Conservation (phyloP, 2,329 filamentous ascomycete species). For the Alternaria brassicicola region DNA sequence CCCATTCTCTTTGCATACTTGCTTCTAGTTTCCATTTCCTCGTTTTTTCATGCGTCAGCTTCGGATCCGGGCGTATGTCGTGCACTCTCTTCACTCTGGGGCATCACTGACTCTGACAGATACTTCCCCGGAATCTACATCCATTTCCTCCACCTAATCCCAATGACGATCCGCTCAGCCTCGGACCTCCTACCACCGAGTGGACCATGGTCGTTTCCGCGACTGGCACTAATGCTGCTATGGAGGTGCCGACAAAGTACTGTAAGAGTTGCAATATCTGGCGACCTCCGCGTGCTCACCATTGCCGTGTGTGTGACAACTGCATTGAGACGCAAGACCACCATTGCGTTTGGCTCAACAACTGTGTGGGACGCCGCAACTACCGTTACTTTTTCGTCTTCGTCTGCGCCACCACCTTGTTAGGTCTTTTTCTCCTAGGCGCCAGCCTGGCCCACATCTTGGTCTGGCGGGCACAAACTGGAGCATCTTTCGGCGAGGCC, state of each 20-base stretch:
- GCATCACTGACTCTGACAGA: constrained; percentile 60
- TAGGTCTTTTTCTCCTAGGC: constrained; percentile 76
- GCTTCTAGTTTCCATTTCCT: constrained; percentile 89
- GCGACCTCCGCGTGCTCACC: constrained; percentile 93
- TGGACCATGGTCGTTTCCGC: constrained; percentile 91
- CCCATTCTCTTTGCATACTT: constrained; percentile 90
- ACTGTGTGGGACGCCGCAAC: constrained; percentile 94
- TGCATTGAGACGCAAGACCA: constrained; percentile 97
- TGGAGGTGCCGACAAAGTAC: constrained; percentile 98
- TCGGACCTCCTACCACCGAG: constrained; percentile 86
- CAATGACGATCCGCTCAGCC: constrained; percentile 77
- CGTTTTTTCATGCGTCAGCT: constrained; percentile 89
- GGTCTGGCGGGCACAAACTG: constrained; percentile 68
- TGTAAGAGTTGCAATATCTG: constrained; percentile 98
- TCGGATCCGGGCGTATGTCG: constrained; percentile 89
- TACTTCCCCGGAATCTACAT: constrained; percentile 90
- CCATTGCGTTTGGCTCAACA: constrained; percentile 99
- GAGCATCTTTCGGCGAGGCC: constrained; percentile 70
- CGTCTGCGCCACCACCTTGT: constrained; percentile 76
- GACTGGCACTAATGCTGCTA: constrained; percentile 76
- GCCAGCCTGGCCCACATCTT: constrained; percentile 82
- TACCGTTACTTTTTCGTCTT: constrained; percentile 98
- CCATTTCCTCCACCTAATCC: constrained; percentile 78
- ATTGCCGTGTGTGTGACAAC: constrained; percentile 96
- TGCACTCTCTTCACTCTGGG: not conserved